Evolutionary conservation across 345 rosid genomes (phyloP), one percentile per base, ranked within the genome.

Genomic region (Gossypium raimondii): DNA sequence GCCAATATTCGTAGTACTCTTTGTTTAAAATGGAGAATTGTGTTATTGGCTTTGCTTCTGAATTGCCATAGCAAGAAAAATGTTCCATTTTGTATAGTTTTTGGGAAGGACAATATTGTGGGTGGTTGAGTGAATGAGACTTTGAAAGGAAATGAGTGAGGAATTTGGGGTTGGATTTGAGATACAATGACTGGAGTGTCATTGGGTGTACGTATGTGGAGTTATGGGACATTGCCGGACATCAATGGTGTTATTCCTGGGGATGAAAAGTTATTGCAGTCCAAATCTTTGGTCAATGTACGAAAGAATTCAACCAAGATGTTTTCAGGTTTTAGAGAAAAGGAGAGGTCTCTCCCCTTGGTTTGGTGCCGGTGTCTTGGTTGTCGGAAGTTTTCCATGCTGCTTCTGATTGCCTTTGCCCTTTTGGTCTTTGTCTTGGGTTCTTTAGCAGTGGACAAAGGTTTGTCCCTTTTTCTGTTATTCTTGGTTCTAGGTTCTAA

Each of bases 181-280:
- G 87, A 83, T 77, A 83, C 85, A 87, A 90, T 90, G 95, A 88
- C 85, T 85, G 93, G 87, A 78, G 81, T 83, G 93, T 87, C 91
- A 82, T 86, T 87, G 82, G 89, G 89, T 50, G 76, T 75, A 75
- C 80, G 87, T 75, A 77, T 81, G 51, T 90, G 85, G 79, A 87
- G 89, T 79, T 82, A 88, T 84, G 95, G 93, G 67, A 86, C 87
- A 71, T 73, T 85, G 85, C 83, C 76, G 74, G 59, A 38, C 65
- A 70, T 29, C 80, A 53, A 63, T 52, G 61, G 80, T 64, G 60
- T 78, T 52, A 34, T 70, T 70, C 17, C 17, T 69, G 68, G 72
- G 43, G 48, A 48, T 62, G 78, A 73, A 61, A 18, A 67, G 63
- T 52, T 75, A 18, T 48, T 73, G 24, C 67, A 17, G 55, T 53